Conservation (phyloP, 2,329 filamentous ascomycete genomes). For the Venturiaceae sp. region DNA sequence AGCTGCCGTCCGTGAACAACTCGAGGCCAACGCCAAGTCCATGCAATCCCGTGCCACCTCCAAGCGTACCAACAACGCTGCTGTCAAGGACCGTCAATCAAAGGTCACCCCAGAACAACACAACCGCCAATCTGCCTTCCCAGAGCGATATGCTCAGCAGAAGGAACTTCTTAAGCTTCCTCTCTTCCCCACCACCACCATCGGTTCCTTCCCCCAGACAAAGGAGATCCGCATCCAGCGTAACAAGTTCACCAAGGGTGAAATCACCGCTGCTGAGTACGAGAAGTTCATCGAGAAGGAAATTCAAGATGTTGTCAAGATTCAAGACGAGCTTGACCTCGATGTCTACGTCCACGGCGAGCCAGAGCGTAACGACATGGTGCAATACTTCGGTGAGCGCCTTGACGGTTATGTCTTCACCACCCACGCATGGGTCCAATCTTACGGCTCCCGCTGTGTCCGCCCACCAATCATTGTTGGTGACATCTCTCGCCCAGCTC, state of each 20-base stretch:
- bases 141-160: conserved; percentile 75
- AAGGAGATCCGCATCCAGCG: conserved; percentile 95
- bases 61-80: conserved; percentile 89
- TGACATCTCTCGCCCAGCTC: conserved; percentile 90
- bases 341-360: conserved; percentile 98
- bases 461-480: conserved; percentile 97
- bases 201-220: conserved; percentile 98
- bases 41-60: conserved; percentile 85
- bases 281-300: conserved; percentile 99
- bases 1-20: conserved; percentile 72
- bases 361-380: conserved; percentile 99
- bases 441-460: conserved; percentile 96
- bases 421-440: conserved; percentile 98
- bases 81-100: conserved; percentile 93
- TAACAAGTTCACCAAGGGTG: conserved; percentile 98
- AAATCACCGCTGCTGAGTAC: conserved; percentile 86
- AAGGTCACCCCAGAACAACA: conserved; percentile 78
- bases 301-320: conserved; percentile 88
- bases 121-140: conserved; percentile 87
- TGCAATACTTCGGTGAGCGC: conserved; percentile 99
- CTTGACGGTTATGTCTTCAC: conserved; percentile 97
- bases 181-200: conserved; percentile 97
- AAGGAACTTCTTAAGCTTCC: conserved; percentile 88
- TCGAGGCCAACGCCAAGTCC: conserved; percentile 95
- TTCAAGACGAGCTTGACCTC: conserved; percentile 95